Evolutionary conservation across 176 grass and related monocot genomes (phyloP), one percentile per base, ranked within the genome.

Genomic region (Carex scoparia): DNA sequence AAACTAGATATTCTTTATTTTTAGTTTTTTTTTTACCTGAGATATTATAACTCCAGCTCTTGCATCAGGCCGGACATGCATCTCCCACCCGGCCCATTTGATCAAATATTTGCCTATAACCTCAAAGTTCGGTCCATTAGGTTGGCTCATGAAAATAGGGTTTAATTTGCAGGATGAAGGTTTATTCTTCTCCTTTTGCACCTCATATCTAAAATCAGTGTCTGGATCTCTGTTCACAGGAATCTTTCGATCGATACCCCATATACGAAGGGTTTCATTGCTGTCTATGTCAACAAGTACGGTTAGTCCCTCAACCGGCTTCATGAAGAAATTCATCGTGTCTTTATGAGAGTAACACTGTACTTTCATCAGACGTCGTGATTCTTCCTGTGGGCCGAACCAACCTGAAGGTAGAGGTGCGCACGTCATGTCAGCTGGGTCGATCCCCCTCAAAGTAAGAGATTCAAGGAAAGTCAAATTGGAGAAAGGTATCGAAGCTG

Each of bases 251-350:
- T 86, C 92, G 27, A 62, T 76, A 53, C 92, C 92, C 37, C 89
- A 93, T 74, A 97, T 69, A 54, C 79, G 37, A 10, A 97, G 10
- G 3, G 91, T 89, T 66, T 93, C 84, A 2, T 79, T 15, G 0
- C 87, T 91, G 86, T 97, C 90, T 59, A 97, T 88, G 92, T 97
- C 94, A 14, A 97, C 0, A 0, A 97, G 84, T 33, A 89, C 89
- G 61, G 92, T 97, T 42, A 97, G 90, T 13, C 94, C 92, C 81
- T 97, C 94, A 81, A 97, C 91, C 60, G 92, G 94, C 12, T 92
- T 91, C 94, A 97, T 97, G 92, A 91, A 97, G 90, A 97, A 93
- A 81, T 97, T 97, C 58, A 89, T 83, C 10, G 94, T 97, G 81
- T 92, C 90, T 80, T 94, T 89, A 0, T 86, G 44, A 14, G 90